These are phyloP conservation scores for Paecilomyces fulvus DNA, from an alignment of 2,329 filamentous ascomycete genomes.

Conservation along the genomic window DNA sequence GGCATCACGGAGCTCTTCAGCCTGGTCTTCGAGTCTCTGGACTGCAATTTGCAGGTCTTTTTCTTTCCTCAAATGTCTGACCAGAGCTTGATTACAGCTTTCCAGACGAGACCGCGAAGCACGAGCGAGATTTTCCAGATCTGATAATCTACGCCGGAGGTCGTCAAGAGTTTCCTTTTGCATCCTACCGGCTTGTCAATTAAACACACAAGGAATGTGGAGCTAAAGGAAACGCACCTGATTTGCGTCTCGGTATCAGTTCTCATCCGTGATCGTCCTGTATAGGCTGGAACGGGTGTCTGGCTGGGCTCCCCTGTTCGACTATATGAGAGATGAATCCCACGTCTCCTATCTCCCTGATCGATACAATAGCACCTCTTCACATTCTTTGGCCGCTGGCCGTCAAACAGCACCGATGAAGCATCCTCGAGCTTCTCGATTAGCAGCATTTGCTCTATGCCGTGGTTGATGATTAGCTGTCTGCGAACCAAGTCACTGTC, in stretches of 20 bases:
- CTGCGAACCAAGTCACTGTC: slow-evolving; percentile 70
- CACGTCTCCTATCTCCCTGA: slow-evolving; percentile 55
- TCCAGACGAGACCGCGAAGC: slow-evolving; percentile 42
- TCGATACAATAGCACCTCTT: slow-evolving; percentile 57
- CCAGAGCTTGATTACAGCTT: slow-evolving; percentile 42
- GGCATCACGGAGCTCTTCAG: slow-evolving; percentile 60
- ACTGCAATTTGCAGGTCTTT: slow-evolving; percentile 46
- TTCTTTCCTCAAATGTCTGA: slow-evolving; percentile 40
- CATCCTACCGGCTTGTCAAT: slow-evolving; percentile 19
- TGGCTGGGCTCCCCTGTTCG: slow-evolving; percentile 42
- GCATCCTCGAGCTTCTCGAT: slow-evolving; percentile 61
- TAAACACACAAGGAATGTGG: not conserved
- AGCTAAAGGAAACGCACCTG: slow-evolving; percentile 24
- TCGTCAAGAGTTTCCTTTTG: slow-evolving; percentile 44
- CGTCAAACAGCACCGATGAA: slow-evolving; percentile 58
- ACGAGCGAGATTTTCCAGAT: slow-evolving; percentile 43
- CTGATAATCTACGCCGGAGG: slow-evolving; percentile 47
- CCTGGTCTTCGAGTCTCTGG: slow-evolving; percentile 53
- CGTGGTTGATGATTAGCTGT: slow-evolving; percentile 72
- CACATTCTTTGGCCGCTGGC: slow-evolving; percentile 58
- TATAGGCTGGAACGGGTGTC: slow-evolving; percentile 46
- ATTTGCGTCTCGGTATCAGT: slow-evolving; percentile 65
- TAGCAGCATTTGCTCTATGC: slow-evolving; percentile 77
- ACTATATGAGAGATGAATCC: slow-evolving; percentile 50
- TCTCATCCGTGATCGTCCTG: slow-evolving; percentile 62